Conservation (phyloP, 2,329 filamentous ascomycete genomes). For the Elsinoe arachidis region DNA sequence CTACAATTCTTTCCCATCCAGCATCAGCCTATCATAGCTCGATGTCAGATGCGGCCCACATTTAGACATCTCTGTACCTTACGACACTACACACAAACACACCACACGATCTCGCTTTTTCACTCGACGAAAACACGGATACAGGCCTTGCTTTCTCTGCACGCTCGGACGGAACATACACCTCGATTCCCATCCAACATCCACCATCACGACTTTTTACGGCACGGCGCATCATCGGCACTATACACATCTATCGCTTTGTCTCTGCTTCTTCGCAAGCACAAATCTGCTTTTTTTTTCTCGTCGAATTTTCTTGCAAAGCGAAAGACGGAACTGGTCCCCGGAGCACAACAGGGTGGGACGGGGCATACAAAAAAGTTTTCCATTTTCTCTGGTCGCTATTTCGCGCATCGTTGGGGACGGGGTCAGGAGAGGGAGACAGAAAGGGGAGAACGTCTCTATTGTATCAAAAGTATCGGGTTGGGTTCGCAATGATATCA, state of each 20-base stretch:
- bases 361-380: slow-evolving; percentile 7
- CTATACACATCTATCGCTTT: background rate
- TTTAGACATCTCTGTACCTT: slow-evolving; percentile 7
- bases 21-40: background rate
- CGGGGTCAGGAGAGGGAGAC: background rate
- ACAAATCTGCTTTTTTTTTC: background rate
- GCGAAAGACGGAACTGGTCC: background rate
- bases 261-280: background rate
- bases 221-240: background rate
- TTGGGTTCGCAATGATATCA: slow-evolving; percentile 5
- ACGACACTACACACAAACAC: background rate
- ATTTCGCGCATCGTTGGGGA: background rate
- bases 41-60: background rate
- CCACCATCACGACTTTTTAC: background rate
- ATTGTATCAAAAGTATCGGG: slow-evolving; percentile 4
- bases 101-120: background rate
- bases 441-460: background rate
- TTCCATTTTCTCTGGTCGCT: background rate
- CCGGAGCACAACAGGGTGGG: too few relatives aligned
- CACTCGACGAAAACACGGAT: background rate
- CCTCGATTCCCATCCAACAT: background rate
- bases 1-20: background rate
- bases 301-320: background rate
- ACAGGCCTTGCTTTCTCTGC: background rate
- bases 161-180: background rate